Conservation (phyloP, 2,329 filamentous ascomycete species). For the Aspergillus pseudoviridinutans region DNA sequence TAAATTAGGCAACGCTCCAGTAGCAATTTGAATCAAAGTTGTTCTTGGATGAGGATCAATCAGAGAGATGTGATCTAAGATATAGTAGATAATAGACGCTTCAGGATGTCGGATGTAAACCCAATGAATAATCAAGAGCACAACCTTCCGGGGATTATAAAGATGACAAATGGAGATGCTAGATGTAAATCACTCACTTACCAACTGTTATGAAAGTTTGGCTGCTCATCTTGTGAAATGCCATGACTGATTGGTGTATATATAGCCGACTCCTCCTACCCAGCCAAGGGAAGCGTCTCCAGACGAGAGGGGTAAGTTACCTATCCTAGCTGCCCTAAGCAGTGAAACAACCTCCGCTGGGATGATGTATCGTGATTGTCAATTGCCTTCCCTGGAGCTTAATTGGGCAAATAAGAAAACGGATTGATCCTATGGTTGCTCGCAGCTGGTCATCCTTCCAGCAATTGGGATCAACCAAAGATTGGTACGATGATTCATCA, state of each 20-base stretch:
- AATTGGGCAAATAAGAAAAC: background rate
- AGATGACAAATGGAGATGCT: background rate
- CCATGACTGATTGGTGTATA: background rate
- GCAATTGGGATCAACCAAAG: background rate
- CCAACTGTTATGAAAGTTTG: background rate
- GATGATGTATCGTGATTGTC: conserved; percentile 4
- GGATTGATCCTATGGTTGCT: conserved; percentile 8
- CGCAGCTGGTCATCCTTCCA: background rate
- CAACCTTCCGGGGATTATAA: background rate
- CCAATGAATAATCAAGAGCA: background rate
- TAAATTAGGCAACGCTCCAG: background rate
- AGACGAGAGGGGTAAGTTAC: conserved; percentile 11
- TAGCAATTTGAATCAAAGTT: background rate
- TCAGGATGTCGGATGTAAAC: background rate
- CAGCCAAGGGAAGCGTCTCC: background rate
- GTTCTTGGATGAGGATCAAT: background rate
- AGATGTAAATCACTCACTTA: background rate
- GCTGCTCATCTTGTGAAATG: background rate
- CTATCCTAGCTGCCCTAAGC: background rate
- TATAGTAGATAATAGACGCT: background rate
- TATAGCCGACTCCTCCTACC: background rate
- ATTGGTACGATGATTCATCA: conserved; percentile 6
- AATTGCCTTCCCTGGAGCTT: background rate
- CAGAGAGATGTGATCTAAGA: background rate
- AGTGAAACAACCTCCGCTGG: conserved; percentile 8